phyloP scores from a whole-genome alignment of 2,329 filamentous ascomycete genomes.

The Lojkania enalia region DNA sequence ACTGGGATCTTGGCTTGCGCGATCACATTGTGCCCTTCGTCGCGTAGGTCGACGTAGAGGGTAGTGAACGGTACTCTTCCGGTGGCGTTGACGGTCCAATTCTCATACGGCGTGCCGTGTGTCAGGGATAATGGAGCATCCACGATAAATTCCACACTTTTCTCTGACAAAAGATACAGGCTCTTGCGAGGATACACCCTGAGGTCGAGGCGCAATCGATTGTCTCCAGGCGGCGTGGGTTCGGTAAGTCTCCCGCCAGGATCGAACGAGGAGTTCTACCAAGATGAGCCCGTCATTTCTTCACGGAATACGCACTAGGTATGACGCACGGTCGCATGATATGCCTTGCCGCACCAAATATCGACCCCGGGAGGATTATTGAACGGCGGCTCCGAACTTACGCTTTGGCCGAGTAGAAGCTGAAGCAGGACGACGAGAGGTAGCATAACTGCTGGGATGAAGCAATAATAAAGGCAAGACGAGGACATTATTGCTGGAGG shows the following conservation, averaged over 20 bases:
- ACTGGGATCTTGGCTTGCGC: constrained; percentile 34
- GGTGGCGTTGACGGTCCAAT: constrained; percentile 19
- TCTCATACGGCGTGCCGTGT: constrained; percentile 42
- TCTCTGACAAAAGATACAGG: constrained; percentile 50
- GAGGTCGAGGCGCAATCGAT: constrained; percentile 44
- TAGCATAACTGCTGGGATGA: constrained; percentile 5
- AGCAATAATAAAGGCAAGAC: constrained; percentile 2
- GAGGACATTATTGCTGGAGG: constrained; percentile 1
- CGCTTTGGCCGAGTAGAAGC: constrained; percentile 1
- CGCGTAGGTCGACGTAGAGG: constrained; percentile 35
- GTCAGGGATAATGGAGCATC: constrained; percentile 54
- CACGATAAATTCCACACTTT: constrained; percentile 54
- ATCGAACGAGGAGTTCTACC: constrained; percentile 51
- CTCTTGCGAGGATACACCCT: constrained; percentile 53
- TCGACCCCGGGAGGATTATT: constrained; percentile 50
- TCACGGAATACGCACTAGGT: neutral
- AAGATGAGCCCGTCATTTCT: neutral
- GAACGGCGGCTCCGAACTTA: constrained; percentile 20
- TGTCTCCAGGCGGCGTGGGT: constrained; percentile 29
- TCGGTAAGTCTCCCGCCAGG: constrained; percentile 53
- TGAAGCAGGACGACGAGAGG: constrained; percentile 8
- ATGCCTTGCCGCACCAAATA: constrained; percentile 56
- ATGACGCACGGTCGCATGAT: constrained; percentile 41
- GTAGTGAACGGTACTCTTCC: constrained; percentile 21
- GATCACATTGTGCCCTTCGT: constrained; percentile 15